Conservation (phyloP, 768 basidiomycete species). For the Podaxis sp. region DNA sequence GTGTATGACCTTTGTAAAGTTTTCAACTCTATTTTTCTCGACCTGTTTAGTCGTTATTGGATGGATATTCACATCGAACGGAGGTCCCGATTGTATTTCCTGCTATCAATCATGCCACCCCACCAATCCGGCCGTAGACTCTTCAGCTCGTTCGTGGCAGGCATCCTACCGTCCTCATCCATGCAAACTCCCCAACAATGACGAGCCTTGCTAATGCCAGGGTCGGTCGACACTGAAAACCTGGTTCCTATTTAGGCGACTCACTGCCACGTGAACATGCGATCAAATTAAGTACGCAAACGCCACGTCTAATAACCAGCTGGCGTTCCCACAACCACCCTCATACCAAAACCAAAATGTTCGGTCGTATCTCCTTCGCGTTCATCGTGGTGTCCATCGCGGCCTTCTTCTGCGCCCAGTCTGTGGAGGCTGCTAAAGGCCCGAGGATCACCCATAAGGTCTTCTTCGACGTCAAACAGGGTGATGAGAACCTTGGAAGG, state of each 20-base stretch:
- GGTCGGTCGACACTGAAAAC: not conserved
- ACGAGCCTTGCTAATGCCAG: not conserved
- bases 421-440: constrained; percentile 79
- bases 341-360: constrained; percentile 42
- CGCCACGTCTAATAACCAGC: constrained; percentile 25
- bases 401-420: constrained; percentile 69
- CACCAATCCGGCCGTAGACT: not conserved
- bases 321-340: constrained; percentile 17
- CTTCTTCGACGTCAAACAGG: constrained; percentile 94
- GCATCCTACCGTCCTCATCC: not conserved
- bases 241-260: not conserved
- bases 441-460: constrained; percentile 92
- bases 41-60: not conserved
- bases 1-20: not conserved
- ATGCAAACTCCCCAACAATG: not conserved
- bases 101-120: not conserved
- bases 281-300: constrained; percentile 7
- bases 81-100: not conserved
- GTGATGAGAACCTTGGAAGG: constrained; percentile 82
- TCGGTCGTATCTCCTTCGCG: constrained; percentile 60
- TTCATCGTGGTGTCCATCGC: constrained; percentile 63
- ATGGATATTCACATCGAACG: not conserved
- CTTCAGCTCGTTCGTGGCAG: not conserved
- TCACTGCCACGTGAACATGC: constrained; percentile 7
- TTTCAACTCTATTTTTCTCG: constrained; percentile 5